Percentiles rank a stretch among this genome's conserved stretches.
Conservation (phyloP, 169 alveolate species). For the Theileria orientalis region DNA sequence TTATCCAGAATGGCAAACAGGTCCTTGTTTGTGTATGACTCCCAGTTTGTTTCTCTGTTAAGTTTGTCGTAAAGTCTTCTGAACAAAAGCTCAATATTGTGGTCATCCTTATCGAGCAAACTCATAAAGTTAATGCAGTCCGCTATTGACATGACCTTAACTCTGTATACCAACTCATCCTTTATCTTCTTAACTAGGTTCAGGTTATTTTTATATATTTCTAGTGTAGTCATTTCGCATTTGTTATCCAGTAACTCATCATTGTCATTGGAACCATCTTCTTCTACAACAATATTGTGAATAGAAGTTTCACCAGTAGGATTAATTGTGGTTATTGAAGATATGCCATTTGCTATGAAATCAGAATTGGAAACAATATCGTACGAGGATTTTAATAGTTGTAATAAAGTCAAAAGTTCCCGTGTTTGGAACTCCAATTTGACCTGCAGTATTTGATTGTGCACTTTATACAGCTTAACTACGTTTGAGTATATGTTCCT, state of each 20-base stretch:
- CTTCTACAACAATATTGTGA: not conserved
- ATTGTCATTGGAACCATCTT: not conserved
- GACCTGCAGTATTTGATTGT: slow-evolving; percentile 40
- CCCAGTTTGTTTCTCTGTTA: slow-evolving; percentile 53
- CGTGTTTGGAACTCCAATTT: slow-evolving; percentile 49
- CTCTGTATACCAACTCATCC: slow-evolving; percentile 34
- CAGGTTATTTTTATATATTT: slow-evolving; percentile 18
- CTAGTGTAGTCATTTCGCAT: slow-evolving; percentile 11
- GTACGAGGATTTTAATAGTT: not conserved
- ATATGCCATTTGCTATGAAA: not conserved
- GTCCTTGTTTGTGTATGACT: slow-evolving; percentile 19
- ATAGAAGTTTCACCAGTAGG: no score
- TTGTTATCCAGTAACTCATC: slow-evolving; percentile 1
- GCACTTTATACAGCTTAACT: slow-evolving; percentile 40
- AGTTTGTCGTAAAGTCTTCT: slow-evolving; percentile 39
- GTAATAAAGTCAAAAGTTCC: slow-evolving; percentile 31
- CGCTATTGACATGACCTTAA: slow-evolving; percentile 44
- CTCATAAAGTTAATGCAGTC: slow-evolving; percentile 38
- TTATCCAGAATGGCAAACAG: slow-evolving; percentile 20
- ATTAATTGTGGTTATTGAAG: not conserved
- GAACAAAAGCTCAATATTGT: slow-evolving; percentile 21
- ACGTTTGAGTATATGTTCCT: slow-evolving; percentile 39
- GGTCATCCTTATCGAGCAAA: slow-evolving; percentile 25
- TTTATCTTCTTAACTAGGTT: slow-evolving; percentile 11
- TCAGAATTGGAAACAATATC: not conserved